phyloP scores from a whole-genome alignment of 176 grass and related monocot species.

The Alopecurus myosuroides region DNA sequence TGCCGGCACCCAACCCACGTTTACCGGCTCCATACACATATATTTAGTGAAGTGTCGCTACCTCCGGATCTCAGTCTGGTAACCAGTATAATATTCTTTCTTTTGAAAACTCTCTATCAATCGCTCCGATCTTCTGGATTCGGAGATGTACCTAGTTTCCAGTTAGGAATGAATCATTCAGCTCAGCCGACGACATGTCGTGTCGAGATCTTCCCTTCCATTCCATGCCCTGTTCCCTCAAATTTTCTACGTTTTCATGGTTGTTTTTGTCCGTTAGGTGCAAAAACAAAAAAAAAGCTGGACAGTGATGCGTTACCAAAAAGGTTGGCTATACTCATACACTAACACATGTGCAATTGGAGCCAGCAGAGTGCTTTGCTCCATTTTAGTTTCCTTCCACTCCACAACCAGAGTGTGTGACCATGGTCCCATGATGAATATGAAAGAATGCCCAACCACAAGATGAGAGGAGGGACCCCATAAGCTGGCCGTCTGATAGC shows the following conservation, averaged over 20 bases:
- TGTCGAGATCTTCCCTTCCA: conserved; percentile 3
- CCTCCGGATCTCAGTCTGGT: not conserved
- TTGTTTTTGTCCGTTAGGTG: conserved; percentile 6
- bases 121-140: not conserved
- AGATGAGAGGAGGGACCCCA: too few species aligned
- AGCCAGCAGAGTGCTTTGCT: not conserved
- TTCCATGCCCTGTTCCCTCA: not conserved
- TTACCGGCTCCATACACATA: not conserved
- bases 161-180: not conserved
- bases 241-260: not conserved
- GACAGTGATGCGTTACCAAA: conserved; percentile 39
- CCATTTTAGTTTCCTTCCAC: not conserved
- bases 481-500: too few species aligned
- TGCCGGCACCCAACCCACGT: conserved; percentile 2
- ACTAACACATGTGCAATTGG: not conserved
- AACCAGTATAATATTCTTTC: not conserved
- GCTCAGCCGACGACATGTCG: not conserved
- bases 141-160: not conserved
- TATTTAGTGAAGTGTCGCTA: not conserved
- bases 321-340: not conserved
- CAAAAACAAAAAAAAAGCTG: not conserved
- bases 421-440: not conserved
- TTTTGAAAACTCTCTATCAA: not conserved
- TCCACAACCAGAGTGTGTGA: not conserved
- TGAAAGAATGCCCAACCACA: not conserved